phyloP scores from a whole-genome alignment of 2,329 filamentous ascomycete species.

The Chaetothyriales sp. region DNA sequence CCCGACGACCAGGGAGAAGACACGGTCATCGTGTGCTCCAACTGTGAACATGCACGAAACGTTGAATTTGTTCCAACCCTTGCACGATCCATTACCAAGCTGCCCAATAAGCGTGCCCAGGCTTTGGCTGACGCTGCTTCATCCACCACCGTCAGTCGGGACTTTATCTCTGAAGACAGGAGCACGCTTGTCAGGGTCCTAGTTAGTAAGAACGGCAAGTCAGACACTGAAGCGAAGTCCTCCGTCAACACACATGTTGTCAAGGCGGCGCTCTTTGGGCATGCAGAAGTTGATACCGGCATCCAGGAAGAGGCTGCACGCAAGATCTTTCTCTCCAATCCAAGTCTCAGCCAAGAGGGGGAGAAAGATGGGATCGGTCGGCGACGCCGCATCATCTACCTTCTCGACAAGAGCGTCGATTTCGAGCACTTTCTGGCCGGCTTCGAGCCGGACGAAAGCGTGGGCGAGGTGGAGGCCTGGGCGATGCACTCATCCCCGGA shows the following conservation, averaged over 20 bases:
- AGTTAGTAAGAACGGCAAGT: conserved; percentile 1
- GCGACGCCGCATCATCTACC: conserved; percentile 6
- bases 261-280: conserved; percentile 38
- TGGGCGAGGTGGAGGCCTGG: conserved; percentile 4
- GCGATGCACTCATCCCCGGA: conserved; percentile 2
- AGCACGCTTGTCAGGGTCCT: conserved; percentile 8
- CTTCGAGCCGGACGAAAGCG: neutral
- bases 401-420: conserved; percentile 11
- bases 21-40: conserved; percentile 59
- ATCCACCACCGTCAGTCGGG: neutral
- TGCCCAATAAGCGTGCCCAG: neutral
- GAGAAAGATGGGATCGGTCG: neutral
- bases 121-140: neutral
- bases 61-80: conserved; percentile 59
- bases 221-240: neutral
- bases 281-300: conserved; percentile 57
- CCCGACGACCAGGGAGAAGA: conserved; percentile 72
- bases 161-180: conserved; percentile 12
- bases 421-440: conserved; percentile 1
- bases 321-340: conserved; percentile 3
- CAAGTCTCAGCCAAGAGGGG: neutral
- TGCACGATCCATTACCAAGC: neutral
- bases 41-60: conserved; percentile 67
- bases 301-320: conserved; percentile 42
- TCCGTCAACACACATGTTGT: conserved; percentile 48